Evolutionary conservation across 768 basidiomycete genomes (phyloP), one percentile per base, ranked within the genome.

Genomic region (Tylopilus sp.): DNA sequence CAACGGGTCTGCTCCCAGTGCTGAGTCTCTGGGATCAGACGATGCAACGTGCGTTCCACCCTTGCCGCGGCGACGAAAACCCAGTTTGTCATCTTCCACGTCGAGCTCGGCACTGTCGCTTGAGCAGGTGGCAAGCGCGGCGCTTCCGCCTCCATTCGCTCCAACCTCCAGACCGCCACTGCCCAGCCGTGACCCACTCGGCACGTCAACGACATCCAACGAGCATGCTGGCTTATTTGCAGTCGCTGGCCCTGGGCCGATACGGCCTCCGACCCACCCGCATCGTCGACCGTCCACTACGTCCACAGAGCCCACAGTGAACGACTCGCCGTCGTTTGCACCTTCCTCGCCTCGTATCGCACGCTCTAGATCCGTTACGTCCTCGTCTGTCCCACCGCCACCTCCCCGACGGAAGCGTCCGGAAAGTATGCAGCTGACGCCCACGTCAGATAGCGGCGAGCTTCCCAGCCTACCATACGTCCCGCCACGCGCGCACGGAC

Each of bases 391-490:
- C 2, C 57, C 51, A 4, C 81, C 79, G 0, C 81, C 80, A 0
- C 79, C 79, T 1, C 65, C 73, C 6, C 71, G 78, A 9, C 69
- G 79, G 10, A 76, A 72, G 41, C 73, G 86, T 1, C 86, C 85
- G 0, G 85, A 86, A 58, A 88, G 85, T 57, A 74, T 81, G 40
- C 85, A 86, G 56, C 57, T 83, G n/a, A 56, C 55, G 5, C 38
- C 59, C 0, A 51, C 50, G 10, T 58, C 57, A 8, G 55, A 44
- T 21, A 31, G 28, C 31, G 57, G 35, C 12, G 67, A 63, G 12
- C 44, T 53, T 15, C 55, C 66, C 12, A 0, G 35, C 17, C 44
- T 59, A 12, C 47, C 57, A 6, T 44, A 48, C 13, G 18, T 22
- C 9, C 18, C 48, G 6, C 33, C 55, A 17, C 58, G 38, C 10